Evolutionary conservation across 169 alveolate species (phyloP), one percentile per base, ranked within the genome.

Genomic region (Blepharisma undulans): DNA sequence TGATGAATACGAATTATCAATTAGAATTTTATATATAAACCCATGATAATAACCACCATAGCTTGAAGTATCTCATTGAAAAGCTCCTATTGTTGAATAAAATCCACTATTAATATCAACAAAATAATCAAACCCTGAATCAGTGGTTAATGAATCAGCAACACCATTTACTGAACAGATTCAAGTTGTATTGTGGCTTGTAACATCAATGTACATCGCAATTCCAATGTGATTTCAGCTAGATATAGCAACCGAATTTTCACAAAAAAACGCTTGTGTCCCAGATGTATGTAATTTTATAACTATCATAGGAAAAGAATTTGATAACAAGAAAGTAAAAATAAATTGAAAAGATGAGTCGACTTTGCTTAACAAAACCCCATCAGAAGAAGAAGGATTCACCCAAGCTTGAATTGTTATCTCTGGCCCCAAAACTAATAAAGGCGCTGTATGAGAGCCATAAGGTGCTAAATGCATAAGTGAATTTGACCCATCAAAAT

Each of bases 351-450:
- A 76, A 76, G 25, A 22, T 78, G 85, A 22, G n/a, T 22, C 59
- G 33, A 30, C 89, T 82, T 82, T 66, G 6, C 48, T 82, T 4
- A 27, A 4, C 14, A 82, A 18, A n/a, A 82, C 10, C 27, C 76
- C 48, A n/a, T 72, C 89, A 5, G 89, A 6, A 36, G 18, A 21
- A 21, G 33, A 19, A 48, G 89, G 89, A 29, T 19, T 6, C 3
- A 59, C 33, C 89, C 89, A 82, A 33, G 76, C 76, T n/a, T 33
- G 76, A 19, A 82, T n/a, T n/a, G 89, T 82, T 5, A 82, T 16
- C 25, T 5, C 4, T 4, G 89, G 89, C 5, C 76, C 89, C 2
- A 82, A 4, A 16, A 6, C 6, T 27, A 82, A n/a, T n/a, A 30
- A 3, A 19, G 89, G 89, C 22, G 77, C 33, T 36, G 89, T 21